A percentile compares a stretch with the other conserved stretches of the same genome.
Evolutionary conservation across 2,329 filamentous ascomycete species (phyloP).

Genomic region (Paracamarosporium sp.): DNA sequence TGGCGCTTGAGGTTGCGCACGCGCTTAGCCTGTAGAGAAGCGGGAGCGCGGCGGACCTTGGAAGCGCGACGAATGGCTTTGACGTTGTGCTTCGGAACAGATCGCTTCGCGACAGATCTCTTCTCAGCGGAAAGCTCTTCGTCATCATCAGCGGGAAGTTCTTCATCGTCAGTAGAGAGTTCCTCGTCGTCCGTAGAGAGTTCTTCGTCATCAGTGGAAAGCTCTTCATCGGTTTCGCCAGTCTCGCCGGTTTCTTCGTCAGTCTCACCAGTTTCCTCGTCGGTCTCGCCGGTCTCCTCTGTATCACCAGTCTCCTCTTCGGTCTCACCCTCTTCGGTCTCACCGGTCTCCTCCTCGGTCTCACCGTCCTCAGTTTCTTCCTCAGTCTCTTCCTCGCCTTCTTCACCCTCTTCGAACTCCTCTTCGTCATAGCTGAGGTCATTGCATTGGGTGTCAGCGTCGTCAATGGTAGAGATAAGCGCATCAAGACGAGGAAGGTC

Average conservation of each 20-base stretch:
- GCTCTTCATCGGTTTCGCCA: background rate
- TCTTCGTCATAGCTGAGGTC: constrained; percentile 9
- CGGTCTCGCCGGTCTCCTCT: background rate
- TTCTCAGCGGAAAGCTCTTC: background rate
- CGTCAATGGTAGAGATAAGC: constrained; percentile 28
- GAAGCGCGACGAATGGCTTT: background rate
- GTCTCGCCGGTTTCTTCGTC: background rate
- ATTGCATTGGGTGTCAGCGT: constrained; percentile 28
- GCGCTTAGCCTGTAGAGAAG: background rate
- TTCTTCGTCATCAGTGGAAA: background rate
- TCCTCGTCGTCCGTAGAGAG: background rate
- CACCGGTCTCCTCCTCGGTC: background rate
- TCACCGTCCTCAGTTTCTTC: background rate
- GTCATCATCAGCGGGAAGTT: background rate
- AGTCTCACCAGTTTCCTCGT: background rate
- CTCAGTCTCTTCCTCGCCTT: background rate
- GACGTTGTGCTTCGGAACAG: background rate
- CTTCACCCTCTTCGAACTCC: background rate
- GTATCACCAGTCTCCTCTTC: background rate
- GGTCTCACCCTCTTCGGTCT: background rate
- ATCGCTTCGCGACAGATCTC: background rate
- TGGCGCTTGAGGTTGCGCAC: constrained; percentile 7
- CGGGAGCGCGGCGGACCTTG: constrained; percentile 2
- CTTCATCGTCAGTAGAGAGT: background rate
- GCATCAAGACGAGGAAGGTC: constrained; percentile 41